Percentiles rank a stretch among this genome's conserved stretches.
Conservation (phyloP, 2,329 filamentous ascomycete genomes). For the Chaetoscypha palmicola region DNA sequence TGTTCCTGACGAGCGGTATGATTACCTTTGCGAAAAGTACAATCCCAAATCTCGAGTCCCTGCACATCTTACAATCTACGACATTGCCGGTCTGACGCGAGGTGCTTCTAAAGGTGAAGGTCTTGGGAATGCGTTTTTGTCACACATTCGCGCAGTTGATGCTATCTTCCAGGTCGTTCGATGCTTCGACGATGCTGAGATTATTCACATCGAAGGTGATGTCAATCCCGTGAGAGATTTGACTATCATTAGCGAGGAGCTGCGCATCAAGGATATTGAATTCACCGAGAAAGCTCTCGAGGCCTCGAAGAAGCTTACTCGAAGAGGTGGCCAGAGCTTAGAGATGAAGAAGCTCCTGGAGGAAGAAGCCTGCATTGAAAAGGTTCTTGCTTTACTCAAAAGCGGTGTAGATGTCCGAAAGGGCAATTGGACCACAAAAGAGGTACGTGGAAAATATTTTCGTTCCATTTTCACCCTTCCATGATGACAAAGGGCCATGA, state of each 20-base stretch:
- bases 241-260: slow-evolving; percentile 93
- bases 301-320: slow-evolving; percentile 86
- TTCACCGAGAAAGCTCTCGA: slow-evolving; percentile 95
- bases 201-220: slow-evolving; percentile 98
- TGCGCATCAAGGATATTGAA: slow-evolving; percentile 97
- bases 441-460: slow-evolving; percentile 61
- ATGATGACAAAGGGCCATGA: slow-evolving; percentile 98
- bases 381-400: slow-evolving; percentile 75
- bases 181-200: slow-evolving; percentile 98
- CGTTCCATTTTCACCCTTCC: slow-evolving; percentile 34
- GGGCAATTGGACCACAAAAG: slow-evolving; percentile 82
- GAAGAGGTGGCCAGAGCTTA: slow-evolving; percentile 85
- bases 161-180: slow-evolving; percentile 96
- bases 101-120: slow-evolving; percentile 96
- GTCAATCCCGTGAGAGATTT: slow-evolving; percentile 92
- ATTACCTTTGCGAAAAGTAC: slow-evolving; percentile 94
- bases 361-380: slow-evolving; percentile 89
- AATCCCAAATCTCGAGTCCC: slow-evolving; percentile 97
- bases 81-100: slow-evolving; percentile 93
- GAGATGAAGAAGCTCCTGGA: slow-evolving; percentile 98
- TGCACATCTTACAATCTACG: slow-evolving; percentile 95
- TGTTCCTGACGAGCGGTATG: slow-evolving; percentile 90
- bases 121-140: slow-evolving; percentile 96
- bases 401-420: slow-evolving; percentile 91
- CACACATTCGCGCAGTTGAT: slow-evolving; percentile 96